Conservation (phyloP, 495 filamentous ascomycete species). For the Patellaria atrata region DNA sequence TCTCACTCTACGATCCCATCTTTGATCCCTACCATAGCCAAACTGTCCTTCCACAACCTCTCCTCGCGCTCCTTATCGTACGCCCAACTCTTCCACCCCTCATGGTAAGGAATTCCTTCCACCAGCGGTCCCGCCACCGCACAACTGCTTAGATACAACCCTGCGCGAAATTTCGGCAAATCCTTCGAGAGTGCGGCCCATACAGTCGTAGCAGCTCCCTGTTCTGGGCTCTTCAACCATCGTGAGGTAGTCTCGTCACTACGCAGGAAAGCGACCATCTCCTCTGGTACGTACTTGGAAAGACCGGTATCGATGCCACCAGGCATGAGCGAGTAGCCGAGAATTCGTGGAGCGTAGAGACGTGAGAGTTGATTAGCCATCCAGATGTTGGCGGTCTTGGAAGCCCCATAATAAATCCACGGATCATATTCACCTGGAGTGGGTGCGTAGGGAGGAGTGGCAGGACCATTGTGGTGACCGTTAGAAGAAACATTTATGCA, state of each 20-base stretch:
- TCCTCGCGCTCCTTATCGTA: slow-evolving; percentile 29
- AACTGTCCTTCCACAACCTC: slow-evolving; percentile 32
- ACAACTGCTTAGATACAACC: slow-evolving; percentile 22
- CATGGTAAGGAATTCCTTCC: too few species aligned
- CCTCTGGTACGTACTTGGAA: slow-evolving; percentile 2
- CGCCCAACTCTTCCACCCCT: too few species aligned
- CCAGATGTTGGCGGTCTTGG: slow-evolving; percentile 22
- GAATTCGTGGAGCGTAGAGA: slow-evolving; percentile 14
- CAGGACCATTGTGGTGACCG: slow-evolving; percentile 27
- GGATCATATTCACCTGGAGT: slow-evolving; percentile 30
- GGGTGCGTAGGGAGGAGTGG: slow-evolving; percentile 17
- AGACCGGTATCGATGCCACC: slow-evolving; percentile 16
- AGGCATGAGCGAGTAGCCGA: slow-evolving; percentile 15
- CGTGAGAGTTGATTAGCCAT: slow-evolving; percentile 23
- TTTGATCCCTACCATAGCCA: slow-evolving; percentile 30
- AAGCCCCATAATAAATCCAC: slow-evolving; percentile 19
- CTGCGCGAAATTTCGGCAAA: slow-evolving; percentile 19
- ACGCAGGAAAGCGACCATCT: slow-evolving; percentile 4
- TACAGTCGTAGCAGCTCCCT: slow-evolving; percentile 23
- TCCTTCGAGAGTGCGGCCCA: slow-evolving; percentile 20
- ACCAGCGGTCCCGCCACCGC: slow-evolving; percentile 18
- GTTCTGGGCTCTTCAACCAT: slow-evolving; percentile 18
- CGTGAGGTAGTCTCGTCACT: slow-evolving; percentile 2
- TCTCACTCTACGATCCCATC: too few species aligned
- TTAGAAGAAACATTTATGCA: slow-evolving; percentile 26